Base-by-base conservation (phyloP, 164 flowering plant species). In the Platanus orientalis region DNA sequence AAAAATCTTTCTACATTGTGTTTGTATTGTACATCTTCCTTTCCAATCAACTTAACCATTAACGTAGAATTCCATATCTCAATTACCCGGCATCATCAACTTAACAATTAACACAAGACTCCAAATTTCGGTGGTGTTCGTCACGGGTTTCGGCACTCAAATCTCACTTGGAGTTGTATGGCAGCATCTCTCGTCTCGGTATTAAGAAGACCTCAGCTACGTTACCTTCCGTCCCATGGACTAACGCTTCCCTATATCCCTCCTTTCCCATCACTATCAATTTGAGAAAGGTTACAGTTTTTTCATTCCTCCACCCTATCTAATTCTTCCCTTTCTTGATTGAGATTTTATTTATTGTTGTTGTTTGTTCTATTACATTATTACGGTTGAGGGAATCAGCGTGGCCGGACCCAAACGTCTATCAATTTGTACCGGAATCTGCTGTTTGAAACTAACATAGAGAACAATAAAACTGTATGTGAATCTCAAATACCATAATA, bases 91-190 rank as follows among this genome's bases (percentile, higher is more conserved):
- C n/a, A n/a, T n/a, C n/a, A n/a, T n/a, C n/a, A n/a, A n/a, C n/a
- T n/a, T n/a, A n/a, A n/a, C n/a, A n/a, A n/a, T n/a, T n/a, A n/a
- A n/a, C n/a, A n/a, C n/a, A n/a, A n/a, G n/a, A n/a, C n/a, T n/a
- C n/a, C n/a, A n/a, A n/a, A n/a, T n/a, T n/a, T n/a, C 70, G 1
- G 74, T 82, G 10, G 75, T 93, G 40, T 63, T 88, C 4, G 84
- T 87, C 1, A 75, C 69, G 47, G 90, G 86, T 10, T 78, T 93
- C 13, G 61, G 91, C 88, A 71, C 75, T 88, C 44, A 90, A 90
- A 57, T 82, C 96, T 21, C 79, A 92, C 53, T 84, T 93, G 71
- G 86, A 85, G 81, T 81, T 88, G 74, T 90, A 85, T 71, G 96
- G 96, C 16, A 42, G 76, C 17, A 79, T 92, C 50, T 83, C 96